phyloP scores from a whole-genome alignment of 2,329 filamentous ascomycete species.

The Epichloe sylvatica region DNA sequence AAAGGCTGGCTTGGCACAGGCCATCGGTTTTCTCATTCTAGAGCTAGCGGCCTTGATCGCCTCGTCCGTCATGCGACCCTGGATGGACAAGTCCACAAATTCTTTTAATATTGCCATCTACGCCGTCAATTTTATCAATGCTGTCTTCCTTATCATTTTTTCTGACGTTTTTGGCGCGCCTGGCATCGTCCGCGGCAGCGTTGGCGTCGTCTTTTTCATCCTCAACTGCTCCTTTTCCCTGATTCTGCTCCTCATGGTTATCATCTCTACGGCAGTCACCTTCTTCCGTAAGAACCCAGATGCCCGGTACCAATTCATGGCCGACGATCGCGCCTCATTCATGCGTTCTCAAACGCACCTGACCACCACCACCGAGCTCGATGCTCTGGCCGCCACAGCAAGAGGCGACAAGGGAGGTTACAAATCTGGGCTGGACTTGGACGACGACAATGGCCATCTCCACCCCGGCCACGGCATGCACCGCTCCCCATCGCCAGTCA shows the following conservation, averaged over 20 bases:
- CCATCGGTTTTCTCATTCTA: conserved; percentile 69
- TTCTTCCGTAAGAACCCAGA: conserved; percentile 88
- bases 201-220: conserved; percentile 80
- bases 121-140: conserved; percentile 76
- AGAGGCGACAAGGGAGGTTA: conserved; percentile 48
- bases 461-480: conserved; percentile 19
- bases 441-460: conserved; percentile 29
- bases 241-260: conserved; percentile 66
- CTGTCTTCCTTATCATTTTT: conserved; percentile 73
- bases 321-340: conserved; percentile 85
- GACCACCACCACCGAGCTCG: conserved; percentile 63
- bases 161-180: conserved; percentile 74
- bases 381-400: conserved; percentile 79
- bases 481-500: conserved; percentile 21
- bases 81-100: conserved; percentile 98
- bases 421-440: conserved; percentile 24
- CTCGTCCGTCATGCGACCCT: conserved; percentile 71
- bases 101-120: conserved; percentile 88
- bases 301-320: conserved; percentile 86
- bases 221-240: conserved; percentile 72
- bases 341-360: conserved; percentile 87
- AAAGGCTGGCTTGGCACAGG: conserved; percentile 54
- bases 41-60: conserved; percentile 65
- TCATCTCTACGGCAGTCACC: conserved; percentile 44
- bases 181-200: conserved; percentile 66